Conservation (phyloP, 1,139 yeast genomes). For the Suhomyces bribrorum region DNA sequence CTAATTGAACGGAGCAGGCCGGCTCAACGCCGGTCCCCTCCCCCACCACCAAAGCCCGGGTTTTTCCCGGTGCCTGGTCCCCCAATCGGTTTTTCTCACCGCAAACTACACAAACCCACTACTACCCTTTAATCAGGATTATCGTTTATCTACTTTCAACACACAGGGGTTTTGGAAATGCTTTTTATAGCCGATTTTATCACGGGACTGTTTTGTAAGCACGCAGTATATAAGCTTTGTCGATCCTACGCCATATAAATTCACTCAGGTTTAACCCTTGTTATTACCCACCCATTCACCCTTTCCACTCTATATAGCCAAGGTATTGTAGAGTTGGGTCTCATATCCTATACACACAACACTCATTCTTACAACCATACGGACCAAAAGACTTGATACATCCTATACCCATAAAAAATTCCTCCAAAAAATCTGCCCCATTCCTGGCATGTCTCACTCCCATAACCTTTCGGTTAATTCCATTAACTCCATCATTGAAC, state of each 20-base stretch:
- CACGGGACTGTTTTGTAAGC: conserved; percentile 5
- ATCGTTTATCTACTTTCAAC: conserved; percentile 12
- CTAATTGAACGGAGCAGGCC: too few species aligned
- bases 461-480: conserved; percentile 42
- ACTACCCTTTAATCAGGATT: conserved; percentile 13
- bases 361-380: too few species aligned
- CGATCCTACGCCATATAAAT: not conserved
- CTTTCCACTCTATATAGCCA: not conserved
- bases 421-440: too few species aligned
- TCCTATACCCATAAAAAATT: too few species aligned
- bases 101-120: conserved; percentile 12
- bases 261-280: not conserved
- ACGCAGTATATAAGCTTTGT: conserved; percentile 5
- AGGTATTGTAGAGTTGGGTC: too few species aligned
- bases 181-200: conserved; percentile 8
- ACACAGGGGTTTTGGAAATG: conserved; percentile 10
- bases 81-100: too few species aligned
- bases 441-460: conserved; percentile 26
- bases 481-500: conserved; percentile 38
- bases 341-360: too few species aligned
- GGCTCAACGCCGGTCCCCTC: conserved; percentile 1
- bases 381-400: too few species aligned
- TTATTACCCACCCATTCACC: too few species aligned
- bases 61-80: too few species aligned
- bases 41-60: too few species aligned